Evolutionary conservation across 768 basidiomycete genomes (phyloP).

Genomic region (Kwoniella bestiolae): DNA sequence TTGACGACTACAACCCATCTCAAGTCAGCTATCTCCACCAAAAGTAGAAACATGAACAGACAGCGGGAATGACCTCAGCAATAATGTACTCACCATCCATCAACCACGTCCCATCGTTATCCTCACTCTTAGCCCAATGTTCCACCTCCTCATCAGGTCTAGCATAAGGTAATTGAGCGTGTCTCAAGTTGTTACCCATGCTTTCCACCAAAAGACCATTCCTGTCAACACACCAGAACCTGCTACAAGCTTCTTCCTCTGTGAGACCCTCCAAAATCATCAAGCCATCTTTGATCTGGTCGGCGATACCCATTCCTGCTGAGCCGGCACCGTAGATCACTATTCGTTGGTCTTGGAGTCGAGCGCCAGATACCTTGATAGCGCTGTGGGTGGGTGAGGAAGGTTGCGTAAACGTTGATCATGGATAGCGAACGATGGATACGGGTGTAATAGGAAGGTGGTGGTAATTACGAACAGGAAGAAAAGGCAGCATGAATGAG

Average conservation of each 20-base stretch:
- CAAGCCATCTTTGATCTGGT: conserved; percentile 77
- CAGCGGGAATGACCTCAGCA: too few relatives aligned
- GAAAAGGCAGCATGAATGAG: too few relatives aligned
- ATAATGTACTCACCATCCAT: conserved; percentile 64
- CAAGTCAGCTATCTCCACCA: background rate
- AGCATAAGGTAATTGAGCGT: conserved; percentile 59
- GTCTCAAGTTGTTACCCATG: conserved; percentile 59
- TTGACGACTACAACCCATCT: conserved; percentile 69
- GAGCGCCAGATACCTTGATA: conserved; percentile 44
- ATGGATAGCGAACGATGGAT: background rate
- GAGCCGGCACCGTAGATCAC: conserved; percentile 75
- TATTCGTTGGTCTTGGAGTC: conserved; percentile 74
- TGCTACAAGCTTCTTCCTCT: conserved; percentile 66
- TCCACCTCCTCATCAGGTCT: conserved; percentile 55
- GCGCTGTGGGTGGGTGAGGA: conserved; percentile 26
- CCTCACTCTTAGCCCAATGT: conserved; percentile 50
- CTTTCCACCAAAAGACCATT: conserved; percentile 68
- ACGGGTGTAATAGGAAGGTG: too few relatives aligned
- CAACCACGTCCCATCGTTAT: conserved; percentile 48
- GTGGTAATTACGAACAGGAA: too few relatives aligned
- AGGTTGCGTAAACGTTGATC: background rate
- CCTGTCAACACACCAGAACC: conserved; percentile 76
- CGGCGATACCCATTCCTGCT: conserved; percentile 73
- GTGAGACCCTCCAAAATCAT: conserved; percentile 63
- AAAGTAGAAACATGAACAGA: too few relatives aligned